phyloP scores from a whole-genome alignment of 1,139 yeast genomes.

The Yamadazyma atlantica region DNA sequence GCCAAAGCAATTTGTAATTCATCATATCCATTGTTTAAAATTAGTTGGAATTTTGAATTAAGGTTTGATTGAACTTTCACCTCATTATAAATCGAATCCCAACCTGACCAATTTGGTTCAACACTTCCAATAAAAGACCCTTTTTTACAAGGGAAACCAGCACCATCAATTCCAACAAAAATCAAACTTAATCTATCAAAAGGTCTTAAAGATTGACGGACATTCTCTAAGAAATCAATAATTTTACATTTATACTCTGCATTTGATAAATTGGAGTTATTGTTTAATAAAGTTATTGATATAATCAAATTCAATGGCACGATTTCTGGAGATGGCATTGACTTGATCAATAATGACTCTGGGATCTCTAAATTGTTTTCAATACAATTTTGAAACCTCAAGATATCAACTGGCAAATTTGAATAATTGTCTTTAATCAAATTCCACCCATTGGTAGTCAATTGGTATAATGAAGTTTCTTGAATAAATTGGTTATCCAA shows the following conservation, averaged over 20 bases:
- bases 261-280: slow-evolving; percentile 24
- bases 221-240: slow-evolving; percentile 23
- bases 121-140: slow-evolving; percentile 60
- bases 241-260: slow-evolving; percentile 32
- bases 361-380: slow-evolving; percentile 41
- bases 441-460: slow-evolving; percentile 55
- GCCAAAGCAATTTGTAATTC: slow-evolving; percentile 28
- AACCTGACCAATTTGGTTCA: slow-evolving; percentile 54
- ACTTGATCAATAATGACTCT: slow-evolving; percentile 29
- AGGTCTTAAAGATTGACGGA: slow-evolving; percentile 31
- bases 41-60: slow-evolving; percentile 13
- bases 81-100: slow-evolving; percentile 48
- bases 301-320: slow-evolving; percentile 49
- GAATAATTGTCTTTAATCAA: slow-evolving; percentile 22
- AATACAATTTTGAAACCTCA: slow-evolving; percentile 33
- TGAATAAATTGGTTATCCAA: slow-evolving; percentile 13
- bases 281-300: slow-evolving; percentile 43
- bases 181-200: slow-evolving; percentile 57
- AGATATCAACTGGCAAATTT: slow-evolving; percentile 40
- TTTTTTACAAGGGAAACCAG: slow-evolving; percentile 27
- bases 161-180: slow-evolving; percentile 49
- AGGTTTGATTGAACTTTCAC: slow-evolving; percentile 34
- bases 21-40: slow-evolving; percentile 19
- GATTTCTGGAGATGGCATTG: slow-evolving; percentile 39
- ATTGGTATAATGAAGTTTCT: slow-evolving; percentile 40